Evolutionary conservation across 495 filamentous ascomycete genomes (phyloP).

Genomic region (Xylaria longipes): DNA sequence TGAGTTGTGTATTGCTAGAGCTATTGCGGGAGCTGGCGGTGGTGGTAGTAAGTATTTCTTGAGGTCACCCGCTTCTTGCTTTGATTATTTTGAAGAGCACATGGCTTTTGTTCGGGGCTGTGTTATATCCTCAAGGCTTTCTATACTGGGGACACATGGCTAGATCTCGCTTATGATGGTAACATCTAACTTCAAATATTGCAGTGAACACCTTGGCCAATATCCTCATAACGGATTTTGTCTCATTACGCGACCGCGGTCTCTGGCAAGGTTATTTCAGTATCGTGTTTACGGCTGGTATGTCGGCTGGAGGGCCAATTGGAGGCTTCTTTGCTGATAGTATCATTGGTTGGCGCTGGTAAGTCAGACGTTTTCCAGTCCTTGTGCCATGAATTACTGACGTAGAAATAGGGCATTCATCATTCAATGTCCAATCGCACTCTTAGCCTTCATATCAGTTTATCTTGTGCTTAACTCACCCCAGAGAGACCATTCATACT

Average conservation of each 20-base stretch:
- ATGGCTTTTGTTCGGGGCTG: background rate
- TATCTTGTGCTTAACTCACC: slow-evolving; percentile 68
- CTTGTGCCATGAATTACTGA: background rate
- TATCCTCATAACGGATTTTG: slow-evolving; percentile 79
- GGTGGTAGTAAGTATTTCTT: slow-evolving; percentile 56
- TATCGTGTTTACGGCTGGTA: slow-evolving; percentile 75
- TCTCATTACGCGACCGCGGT: slow-evolving; percentile 77
- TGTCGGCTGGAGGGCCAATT: slow-evolving; percentile 74
- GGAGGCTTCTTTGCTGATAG: slow-evolving; percentile 78
- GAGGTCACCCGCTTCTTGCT: background rate
- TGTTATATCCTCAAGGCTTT: background rate
- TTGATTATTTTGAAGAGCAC: background rate
- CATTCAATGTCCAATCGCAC: slow-evolving; percentile 71
- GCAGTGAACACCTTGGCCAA: slow-evolving; percentile 77
- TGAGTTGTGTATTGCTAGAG: slow-evolving; percentile 71
- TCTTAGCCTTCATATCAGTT: slow-evolving; percentile 70
- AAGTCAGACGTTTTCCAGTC: slow-evolving; percentile 31
- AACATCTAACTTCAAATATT: background rate
- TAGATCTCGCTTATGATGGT: background rate
- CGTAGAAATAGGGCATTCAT: slow-evolving; percentile 66
- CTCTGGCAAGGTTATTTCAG: slow-evolving; percentile 86
- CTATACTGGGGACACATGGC: background rate
- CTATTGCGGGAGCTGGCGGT: slow-evolving; percentile 73
- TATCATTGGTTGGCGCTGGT: slow-evolving; percentile 88
- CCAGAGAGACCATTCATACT: slow-evolving; percentile 52